Evolutionary conservation across 441 rosid species (phyloP).

Genomic region (Adansonia madagascariensis): DNA sequence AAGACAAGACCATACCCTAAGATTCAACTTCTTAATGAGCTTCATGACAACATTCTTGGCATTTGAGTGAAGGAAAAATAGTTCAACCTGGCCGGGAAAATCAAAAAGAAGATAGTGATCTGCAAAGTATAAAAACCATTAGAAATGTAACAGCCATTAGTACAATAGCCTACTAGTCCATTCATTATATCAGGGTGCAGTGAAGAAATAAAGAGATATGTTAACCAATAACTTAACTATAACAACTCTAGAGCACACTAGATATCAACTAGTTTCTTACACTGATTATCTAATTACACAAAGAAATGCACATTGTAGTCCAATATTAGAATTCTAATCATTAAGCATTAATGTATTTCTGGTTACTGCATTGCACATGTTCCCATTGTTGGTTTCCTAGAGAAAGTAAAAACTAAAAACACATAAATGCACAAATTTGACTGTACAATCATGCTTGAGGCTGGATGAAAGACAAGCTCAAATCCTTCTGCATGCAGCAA

Average conservation of each 20-base stretch:
- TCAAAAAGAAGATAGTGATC: constrained; percentile 95
- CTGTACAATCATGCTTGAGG: constrained; percentile 11
- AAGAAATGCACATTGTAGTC: not conserved
- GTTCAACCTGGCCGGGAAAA: constrained; percentile 96
- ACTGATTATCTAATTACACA: not conserved
- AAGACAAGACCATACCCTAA: constrained; percentile 59
- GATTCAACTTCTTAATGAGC: constrained; percentile 76
- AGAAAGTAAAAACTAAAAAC: not conserved
- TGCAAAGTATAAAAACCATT: constrained; percentile 43
- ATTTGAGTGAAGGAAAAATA: constrained; percentile 78
- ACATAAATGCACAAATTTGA: not conserved
- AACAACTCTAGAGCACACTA: not conserved
- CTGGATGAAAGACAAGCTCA: constrained; percentile 4
- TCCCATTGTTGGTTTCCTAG: not conserved
- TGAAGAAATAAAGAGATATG: not conserved
- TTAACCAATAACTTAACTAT: constrained; percentile 1
- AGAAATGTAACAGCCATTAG: constrained; percentile 14
- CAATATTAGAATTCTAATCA: not conserved
- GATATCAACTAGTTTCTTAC: constrained; percentile 4
- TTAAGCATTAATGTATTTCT: not conserved
- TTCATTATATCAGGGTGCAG: not conserved
- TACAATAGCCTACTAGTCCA: not conserved
- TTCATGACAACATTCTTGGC: constrained; percentile 72
- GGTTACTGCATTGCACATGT: not conserved
- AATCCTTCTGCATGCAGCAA: not conserved